phyloP scores from a whole-genome alignment of 179 eudicot genomes.

The Amaranthus tricolor region DNA sequence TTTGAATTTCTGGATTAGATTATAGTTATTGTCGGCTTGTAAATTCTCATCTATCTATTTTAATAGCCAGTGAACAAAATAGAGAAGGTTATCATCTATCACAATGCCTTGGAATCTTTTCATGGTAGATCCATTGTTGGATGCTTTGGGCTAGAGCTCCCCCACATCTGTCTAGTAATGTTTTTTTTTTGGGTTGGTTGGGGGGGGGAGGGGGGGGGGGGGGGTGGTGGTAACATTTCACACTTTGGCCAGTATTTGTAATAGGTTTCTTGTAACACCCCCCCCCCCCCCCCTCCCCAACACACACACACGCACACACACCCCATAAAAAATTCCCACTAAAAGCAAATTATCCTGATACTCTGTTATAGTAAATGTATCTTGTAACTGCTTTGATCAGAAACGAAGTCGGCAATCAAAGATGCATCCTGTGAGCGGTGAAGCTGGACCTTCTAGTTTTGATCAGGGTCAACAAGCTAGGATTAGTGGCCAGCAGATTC shows the following conservation, averaged over 20 bases:
- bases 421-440: constrained; percentile 36
- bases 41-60: neutral
- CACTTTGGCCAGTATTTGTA: neutral
- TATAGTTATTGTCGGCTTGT: neutral
- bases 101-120: neutral
- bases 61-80: no score
- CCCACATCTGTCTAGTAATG: no score
- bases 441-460: constrained; percentile 36
- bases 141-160: neutral
- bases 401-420: constrained; percentile 47
- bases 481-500: constrained; percentile 47
- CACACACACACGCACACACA: no score
- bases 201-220: no score
- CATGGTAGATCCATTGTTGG: no score
- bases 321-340: no score
- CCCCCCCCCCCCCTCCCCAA: neutral
- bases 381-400: constrained; percentile 31
- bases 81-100: no score
- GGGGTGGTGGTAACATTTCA: neutral
- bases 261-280: neutral
- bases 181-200: no score
- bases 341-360: neutral
- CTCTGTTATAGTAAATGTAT: neutral
- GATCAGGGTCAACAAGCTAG: constrained; percentile 43
- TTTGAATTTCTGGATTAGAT: neutral